Evolutionary conservation across 768 basidiomycete species (phyloP).

Genomic region (Clathrus columnatus): DNA sequence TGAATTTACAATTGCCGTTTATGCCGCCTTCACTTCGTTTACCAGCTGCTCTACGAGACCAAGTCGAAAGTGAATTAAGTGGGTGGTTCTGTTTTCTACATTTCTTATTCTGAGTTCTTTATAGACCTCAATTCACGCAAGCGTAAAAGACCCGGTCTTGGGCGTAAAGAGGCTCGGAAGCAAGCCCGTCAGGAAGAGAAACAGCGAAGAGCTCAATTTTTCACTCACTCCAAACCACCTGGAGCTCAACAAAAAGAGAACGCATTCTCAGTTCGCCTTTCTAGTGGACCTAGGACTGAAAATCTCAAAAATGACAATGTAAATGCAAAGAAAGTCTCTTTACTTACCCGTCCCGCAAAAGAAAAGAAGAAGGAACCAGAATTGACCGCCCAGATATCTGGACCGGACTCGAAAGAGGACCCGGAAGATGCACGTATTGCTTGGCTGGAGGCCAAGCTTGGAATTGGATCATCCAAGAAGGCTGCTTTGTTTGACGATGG

Average conservation of each 20-base stretch:
- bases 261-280: background rate
- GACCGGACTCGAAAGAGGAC: slow-evolving; percentile 29
- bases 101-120: background rate
- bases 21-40: slow-evolving; percentile 1
- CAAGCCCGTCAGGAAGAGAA: slow-evolving; percentile 51
- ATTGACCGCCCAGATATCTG: slow-evolving; percentile 21
- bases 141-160: slow-evolving; percentile 16
- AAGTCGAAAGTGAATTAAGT: slow-evolving; percentile 1
- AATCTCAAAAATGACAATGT: background rate
- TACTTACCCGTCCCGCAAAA: no score
- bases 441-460: slow-evolving; percentile 72
- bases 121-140: background rate
- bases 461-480: slow-evolving; percentile 40
- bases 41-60: slow-evolving; percentile 6
- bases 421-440: slow-evolving; percentile 83
- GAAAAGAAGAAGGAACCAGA: background rate
- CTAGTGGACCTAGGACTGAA: background rate
- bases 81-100: background rate
- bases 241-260: slow-evolving; percentile 7
- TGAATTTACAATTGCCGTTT: no score
- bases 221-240: slow-evolving; percentile 26
- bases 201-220: slow-evolving; percentile 53
- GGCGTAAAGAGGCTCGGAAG: slow-evolving; percentile 59
- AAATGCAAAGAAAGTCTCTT: no score
- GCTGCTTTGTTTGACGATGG: slow-evolving; percentile 55